A percentile compares a stretch with the other conserved stretches of the same genome.
Evolutionary conservation across 2,329 filamentous ascomycete genomes (phyloP).

Genomic region (Pseudofabraea citricarpa): DNA sequence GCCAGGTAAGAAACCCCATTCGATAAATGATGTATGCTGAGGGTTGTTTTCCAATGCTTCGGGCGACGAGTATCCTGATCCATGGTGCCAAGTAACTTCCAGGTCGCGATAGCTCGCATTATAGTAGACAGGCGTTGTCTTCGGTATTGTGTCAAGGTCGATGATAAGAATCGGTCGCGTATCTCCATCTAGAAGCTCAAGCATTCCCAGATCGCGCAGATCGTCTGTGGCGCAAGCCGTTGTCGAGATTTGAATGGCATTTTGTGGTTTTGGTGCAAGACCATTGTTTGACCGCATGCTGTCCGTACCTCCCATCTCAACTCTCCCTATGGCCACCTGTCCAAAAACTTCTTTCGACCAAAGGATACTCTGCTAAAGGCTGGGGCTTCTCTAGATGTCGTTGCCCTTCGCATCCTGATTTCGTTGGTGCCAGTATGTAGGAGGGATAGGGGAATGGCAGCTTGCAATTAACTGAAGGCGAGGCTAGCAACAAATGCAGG

Average conservation of each 20-base stretch:
- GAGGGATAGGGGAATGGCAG: background rate
- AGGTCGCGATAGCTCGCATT: background rate
- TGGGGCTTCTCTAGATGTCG: background rate
- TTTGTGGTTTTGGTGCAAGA: too few relatives aligned
- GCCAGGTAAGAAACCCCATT: conserved; percentile 12
- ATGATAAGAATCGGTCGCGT: background rate
- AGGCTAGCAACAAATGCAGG: background rate
- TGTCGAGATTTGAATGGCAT: background rate
- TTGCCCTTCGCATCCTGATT: background rate
- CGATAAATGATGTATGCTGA: conserved; percentile 7
- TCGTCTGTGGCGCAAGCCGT: background rate
- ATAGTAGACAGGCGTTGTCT: background rate
- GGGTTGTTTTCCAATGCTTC: conserved; percentile 1
- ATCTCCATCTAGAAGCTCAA: background rate
- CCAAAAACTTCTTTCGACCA: background rate
- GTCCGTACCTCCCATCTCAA: background rate
- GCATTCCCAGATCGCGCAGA: background rate
- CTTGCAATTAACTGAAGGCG: background rate
- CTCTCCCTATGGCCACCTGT: background rate
- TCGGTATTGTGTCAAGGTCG: background rate
- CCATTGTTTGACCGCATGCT: background rate
- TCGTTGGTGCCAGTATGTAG: background rate
- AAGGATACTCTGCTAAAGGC: background rate
- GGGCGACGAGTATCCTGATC: background rate
- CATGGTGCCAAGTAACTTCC: background rate